Conservation (phyloP, 148 eudicot species). For the Euryodendron excelsum region DNA sequence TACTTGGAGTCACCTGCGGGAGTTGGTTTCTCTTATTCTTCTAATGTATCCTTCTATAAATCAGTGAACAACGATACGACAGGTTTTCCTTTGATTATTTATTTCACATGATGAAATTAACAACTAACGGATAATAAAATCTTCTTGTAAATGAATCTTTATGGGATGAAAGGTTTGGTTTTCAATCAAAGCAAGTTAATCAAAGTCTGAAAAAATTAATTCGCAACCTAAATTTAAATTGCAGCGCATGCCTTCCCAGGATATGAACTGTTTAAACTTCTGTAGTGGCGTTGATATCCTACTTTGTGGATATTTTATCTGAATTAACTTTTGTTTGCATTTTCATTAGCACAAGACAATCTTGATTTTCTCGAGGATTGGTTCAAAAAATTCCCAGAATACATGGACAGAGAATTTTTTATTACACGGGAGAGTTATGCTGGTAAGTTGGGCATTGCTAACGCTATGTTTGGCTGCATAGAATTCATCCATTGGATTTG, state of each 20-base stretch:
- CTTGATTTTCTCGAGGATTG: constrained; percentile 55
- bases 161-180: no score
- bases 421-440: constrained; percentile 79
- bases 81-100: constrained; percentile 29
- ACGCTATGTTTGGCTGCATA: background rate
- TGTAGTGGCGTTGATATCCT: no score
- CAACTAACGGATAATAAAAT: no score
- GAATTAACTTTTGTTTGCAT: background rate
- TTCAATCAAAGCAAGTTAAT: no score
- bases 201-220: no score
- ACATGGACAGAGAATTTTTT: constrained; percentile 55
- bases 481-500: background rate
- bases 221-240: no score
- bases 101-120: background rate
- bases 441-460: constrained; percentile 28
- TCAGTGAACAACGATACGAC: constrained; percentile 51
- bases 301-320: background rate
- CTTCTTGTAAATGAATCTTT: no score
- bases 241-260: no score
- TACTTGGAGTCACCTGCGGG: constrained; percentile 80
- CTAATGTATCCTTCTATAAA: constrained; percentile 49
- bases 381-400: constrained; percentile 62
- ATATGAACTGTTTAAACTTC: no score
- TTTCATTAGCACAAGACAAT: constrained; percentile 50
- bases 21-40: constrained; percentile 80